Conservation (phyloP, 345 rosid genomes). For the thale cress (Arabidopsis thaliana) region DNA sequence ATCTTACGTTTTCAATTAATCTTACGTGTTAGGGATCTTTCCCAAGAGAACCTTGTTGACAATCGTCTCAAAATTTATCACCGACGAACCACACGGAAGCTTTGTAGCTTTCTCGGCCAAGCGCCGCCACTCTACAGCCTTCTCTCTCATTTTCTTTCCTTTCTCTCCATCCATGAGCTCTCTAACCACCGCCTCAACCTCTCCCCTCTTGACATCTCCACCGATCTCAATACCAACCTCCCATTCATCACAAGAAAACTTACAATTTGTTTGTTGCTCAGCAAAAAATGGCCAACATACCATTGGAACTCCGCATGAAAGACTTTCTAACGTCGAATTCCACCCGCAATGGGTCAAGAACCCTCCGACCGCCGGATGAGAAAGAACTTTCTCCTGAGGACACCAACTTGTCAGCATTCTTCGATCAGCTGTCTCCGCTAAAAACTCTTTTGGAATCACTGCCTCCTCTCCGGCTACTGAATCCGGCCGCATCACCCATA, state of each 20-base stretch:
- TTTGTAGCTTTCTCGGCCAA: conserved; percentile 33
- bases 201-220: conserved; percentile 54
- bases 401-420: conserved; percentile 58
- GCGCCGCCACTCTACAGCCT: conserved; percentile 48
- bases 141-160: conserved; percentile 54
- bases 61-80: conserved; percentile 39
- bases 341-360: conserved; percentile 65
- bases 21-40: neutral
- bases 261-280: conserved; percentile 60
- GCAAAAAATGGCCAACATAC: conserved; percentile 66
- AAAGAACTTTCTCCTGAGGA: conserved; percentile 56
- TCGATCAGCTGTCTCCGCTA: conserved; percentile 43
- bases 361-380: conserved; percentile 55
- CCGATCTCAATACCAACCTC: conserved; percentile 62
- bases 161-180: conserved; percentile 58
- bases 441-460: conserved; percentile 48
- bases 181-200: conserved; percentile 54
- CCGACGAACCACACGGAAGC: conserved; percentile 46
- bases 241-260: conserved; percentile 54
- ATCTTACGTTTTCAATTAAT: neutral
- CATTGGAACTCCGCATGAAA: conserved; percentile 54
- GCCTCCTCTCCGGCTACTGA: conserved; percentile 50
- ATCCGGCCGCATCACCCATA: conserved; percentile 63
- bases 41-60: conserved; percentile 43
- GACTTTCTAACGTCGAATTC: conserved; percentile 65